Percentiles rank a stretch among this genome's conserved stretches.
Evolutionary conservation across 1,139 yeast genomes (phyloP).

Genomic region (Yamadazyma atlantica): DNA sequence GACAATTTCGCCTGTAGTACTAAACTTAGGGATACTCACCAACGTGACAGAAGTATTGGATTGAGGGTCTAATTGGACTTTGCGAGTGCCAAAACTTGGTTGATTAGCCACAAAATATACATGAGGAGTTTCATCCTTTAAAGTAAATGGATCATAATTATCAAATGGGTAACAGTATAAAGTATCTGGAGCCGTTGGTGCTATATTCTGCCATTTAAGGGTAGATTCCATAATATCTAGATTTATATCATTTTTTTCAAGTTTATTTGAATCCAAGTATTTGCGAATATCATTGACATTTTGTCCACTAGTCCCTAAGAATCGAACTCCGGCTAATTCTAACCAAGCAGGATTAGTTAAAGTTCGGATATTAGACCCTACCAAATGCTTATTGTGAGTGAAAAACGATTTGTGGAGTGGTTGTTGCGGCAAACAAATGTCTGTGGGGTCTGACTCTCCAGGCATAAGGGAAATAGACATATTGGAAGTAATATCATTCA

Average conservation of each 20-base stretch:
- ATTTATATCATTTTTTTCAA: constrained; percentile 24
- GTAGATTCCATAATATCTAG: constrained; percentile 65
- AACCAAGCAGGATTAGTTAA: constrained; percentile 81
- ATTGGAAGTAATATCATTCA: constrained; percentile 57
- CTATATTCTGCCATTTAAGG: constrained; percentile 79
- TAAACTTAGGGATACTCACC: constrained; percentile 72
- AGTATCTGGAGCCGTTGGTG: constrained; percentile 97
- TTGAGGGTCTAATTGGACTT: constrained; percentile 26
- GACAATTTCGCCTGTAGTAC: constrained; percentile 64
- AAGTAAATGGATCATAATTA: constrained; percentile 78
- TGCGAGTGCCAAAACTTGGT: constrained; percentile 48
- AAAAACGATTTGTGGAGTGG: constrained; percentile 79
- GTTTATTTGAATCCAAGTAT: constrained; percentile 41
- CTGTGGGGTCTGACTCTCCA: constrained; percentile 83
- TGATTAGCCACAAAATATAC: constrained; percentile 88
- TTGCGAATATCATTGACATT: constrained; percentile 74
- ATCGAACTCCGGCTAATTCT: constrained; percentile 48
- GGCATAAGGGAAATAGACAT: constrained; percentile 81
- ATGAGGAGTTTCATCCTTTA: constrained; percentile 71
- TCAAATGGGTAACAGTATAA: constrained; percentile 84
- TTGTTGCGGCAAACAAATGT: constrained; percentile 83
- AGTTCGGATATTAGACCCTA: constrained; percentile 40
- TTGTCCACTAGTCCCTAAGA: constrained; percentile 83
- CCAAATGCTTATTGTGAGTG: constrained; percentile 41
- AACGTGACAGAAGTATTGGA: constrained; percentile 44